Conservation (phyloP, 2,329 filamentous ascomycete species). For the Akanthomyces uredinophilus region DNA sequence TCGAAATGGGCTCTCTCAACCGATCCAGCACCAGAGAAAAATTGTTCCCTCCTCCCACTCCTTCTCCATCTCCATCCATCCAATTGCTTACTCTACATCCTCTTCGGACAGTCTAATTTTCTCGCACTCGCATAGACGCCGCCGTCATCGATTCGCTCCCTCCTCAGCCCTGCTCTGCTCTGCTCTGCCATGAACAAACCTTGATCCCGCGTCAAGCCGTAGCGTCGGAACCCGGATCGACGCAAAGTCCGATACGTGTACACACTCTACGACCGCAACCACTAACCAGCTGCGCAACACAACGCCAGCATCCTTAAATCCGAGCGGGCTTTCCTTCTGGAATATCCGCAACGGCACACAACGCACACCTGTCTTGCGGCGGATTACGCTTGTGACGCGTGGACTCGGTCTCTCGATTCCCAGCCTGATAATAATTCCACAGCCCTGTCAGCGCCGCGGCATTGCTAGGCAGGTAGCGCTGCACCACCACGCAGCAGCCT, state of each 20-base stretch:
- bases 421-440: neutral
- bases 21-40: neutral
- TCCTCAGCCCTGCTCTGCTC: neutral
- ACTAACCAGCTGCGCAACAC: neutral
- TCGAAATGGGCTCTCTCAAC: conserved; percentile 10
- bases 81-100: neutral
- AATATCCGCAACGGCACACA: conserved; percentile 5
- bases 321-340: conserved; percentile 11
- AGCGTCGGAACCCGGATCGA: conserved; percentile 17
- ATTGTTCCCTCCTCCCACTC: neutral
- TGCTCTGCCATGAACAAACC: neutral
- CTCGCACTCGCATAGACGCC: neutral
- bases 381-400: conserved; percentile 2
- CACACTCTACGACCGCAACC: neutral
- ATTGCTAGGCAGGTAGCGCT: neutral
- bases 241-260: conserved; percentile 17
- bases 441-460: neutral
- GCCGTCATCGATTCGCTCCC: neutral
- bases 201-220: conserved; percentile 5
- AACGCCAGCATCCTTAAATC: conserved; percentile 16
- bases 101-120: neutral
- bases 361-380: neutral
- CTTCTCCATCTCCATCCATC: neutral
- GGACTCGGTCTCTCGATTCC: neutral
- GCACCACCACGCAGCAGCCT: neutral